Evolutionary conservation across 164 flowering plant genomes (phyloP), one percentile per base, ranked within the genome.

Genomic region (Protea cynaroides): DNA sequence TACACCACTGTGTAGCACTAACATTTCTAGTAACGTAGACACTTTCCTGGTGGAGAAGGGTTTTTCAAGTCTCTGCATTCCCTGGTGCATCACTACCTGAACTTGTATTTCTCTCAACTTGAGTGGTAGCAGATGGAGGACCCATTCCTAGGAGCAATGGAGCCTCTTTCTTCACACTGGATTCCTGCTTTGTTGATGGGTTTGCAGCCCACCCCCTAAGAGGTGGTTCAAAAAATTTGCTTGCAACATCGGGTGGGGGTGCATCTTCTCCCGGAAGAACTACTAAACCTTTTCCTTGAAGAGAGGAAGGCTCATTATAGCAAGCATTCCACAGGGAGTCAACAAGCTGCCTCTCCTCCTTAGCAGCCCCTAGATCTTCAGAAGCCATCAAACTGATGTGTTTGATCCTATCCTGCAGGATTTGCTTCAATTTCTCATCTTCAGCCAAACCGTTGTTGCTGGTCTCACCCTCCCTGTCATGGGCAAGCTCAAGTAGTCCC

Each of bases 311-410:
- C 72, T 88, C 99, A 11, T 82, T 76, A 58, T 75, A 90, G 59
- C 90, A 87, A 7, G 81, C 65, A 36, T 46, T 87, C 99, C 99
- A 95, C 1, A 95, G 79, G 3, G 88, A 77, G 59, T 95, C 99
- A 24, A 90, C 86, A 36, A 95, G 96, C 22, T 83, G 90, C 69
- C 96, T 81, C 78, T 95, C 99, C 67, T 95, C 99, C 72, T 54
- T 82, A 0, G 82, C 86, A 18, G 97, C 92, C n/a, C 84, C 84
- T 36, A 90, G 86, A 64, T 90, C 97, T 15, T 90, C 99, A 5
- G 77, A 50, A 24, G 83, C 74, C 99, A 92, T 85, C 44, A 66
- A 59, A 62, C 84, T 82, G 58, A 95, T 91, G 10, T 70, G 79
- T n/a, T 78, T 75, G 0, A 95, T 81, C n/a, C 97, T 74, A 10